These are phyloP conservation scores for Areca catechu DNA, from an alignment of 176 grass and related monocot species.

Conservation along the genomic window DNA sequence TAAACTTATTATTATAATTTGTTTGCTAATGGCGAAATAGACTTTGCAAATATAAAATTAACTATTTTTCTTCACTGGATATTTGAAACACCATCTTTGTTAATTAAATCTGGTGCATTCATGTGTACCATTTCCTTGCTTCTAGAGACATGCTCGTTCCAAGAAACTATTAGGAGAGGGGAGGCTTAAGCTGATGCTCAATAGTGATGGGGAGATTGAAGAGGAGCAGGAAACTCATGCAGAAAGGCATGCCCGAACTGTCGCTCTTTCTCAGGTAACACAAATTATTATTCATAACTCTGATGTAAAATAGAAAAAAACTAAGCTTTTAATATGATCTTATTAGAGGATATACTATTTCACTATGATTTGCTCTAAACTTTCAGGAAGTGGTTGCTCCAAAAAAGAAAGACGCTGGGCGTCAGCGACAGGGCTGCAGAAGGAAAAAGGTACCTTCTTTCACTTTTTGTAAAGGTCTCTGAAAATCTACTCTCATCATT, in stretches of 20 bases:
- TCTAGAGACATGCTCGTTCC: slow-evolving; percentile 69
- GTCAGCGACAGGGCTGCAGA: slow-evolving; percentile 52
- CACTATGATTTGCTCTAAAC: slow-evolving; percentile 11
- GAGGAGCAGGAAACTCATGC: slow-evolving; percentile 90
- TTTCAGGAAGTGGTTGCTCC: slow-evolving; percentile 38
- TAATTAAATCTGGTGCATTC: neutral
- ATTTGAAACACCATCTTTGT: neutral
- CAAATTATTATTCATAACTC: neutral
- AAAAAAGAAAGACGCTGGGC: slow-evolving; percentile 64
- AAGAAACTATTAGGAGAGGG: slow-evolving; percentile 74
- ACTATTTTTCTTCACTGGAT: neutral
- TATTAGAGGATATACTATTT: slow-evolving; percentile 1
- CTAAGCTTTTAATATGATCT: slow-evolving; percentile 2
- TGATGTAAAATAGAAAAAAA: neutral
- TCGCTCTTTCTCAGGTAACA: slow-evolving; percentile 59
- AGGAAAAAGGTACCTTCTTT: slow-evolving; percentile 47
- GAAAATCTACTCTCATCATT: neutral
- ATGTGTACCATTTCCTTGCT: slow-evolving; percentile 10
- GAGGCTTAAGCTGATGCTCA: slow-evolving; percentile 80
- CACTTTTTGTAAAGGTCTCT: neutral
- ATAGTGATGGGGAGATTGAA: slow-evolving; percentile 84
- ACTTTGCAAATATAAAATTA: no score
- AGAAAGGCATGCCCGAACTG: slow-evolving; percentile 72
- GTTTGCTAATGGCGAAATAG: no score
- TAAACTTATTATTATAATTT: no score